Conservation (phyloP, 2,329 filamentous ascomycete species). For the Pseudocercospora eumusae region DNA sequence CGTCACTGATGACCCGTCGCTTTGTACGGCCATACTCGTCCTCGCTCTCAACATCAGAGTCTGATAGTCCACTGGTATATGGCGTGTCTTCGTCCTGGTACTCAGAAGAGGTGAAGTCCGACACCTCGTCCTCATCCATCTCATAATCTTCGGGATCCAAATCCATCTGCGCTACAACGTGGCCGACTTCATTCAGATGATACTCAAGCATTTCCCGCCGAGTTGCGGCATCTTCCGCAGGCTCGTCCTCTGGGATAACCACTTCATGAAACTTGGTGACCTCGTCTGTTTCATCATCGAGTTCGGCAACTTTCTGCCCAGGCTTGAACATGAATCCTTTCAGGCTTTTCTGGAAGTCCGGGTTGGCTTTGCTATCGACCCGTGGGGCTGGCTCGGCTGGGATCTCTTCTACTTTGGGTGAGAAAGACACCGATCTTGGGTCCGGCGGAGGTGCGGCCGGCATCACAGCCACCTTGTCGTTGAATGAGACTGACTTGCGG, state of each 20-base stretch:
- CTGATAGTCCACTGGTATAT: constrained; percentile 52
- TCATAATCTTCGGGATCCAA: constrained; percentile 67
- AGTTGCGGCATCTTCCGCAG: constrained; percentile 74
- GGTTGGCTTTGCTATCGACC: not conserved
- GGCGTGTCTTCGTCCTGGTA: constrained; percentile 44
- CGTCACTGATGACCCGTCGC: constrained; percentile 65
- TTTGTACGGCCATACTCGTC: constrained; percentile 76
- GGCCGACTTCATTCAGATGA: constrained; percentile 80
- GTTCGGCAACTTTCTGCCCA: constrained; percentile 46
- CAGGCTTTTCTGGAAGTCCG: constrained; percentile 33
- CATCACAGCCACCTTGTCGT: constrained; percentile 41
- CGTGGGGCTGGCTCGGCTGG: constrained; percentile 26
- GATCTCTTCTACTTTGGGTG: constrained; percentile 38
- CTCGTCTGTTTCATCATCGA: constrained; percentile 46
- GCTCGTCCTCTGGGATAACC: constrained; percentile 72
- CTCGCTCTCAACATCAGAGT: constrained; percentile 70
- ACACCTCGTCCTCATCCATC: constrained; percentile 44
- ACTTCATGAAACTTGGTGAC: constrained; percentile 45
- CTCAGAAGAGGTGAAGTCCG: constrained; percentile 33
- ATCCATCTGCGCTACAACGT: constrained; percentile 88
- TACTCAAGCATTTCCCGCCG: constrained; percentile 90
- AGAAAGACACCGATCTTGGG: constrained; percentile 38
- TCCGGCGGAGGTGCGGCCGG: constrained; percentile 40
- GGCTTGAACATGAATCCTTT: constrained; percentile 37
- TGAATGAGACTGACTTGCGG: constrained; percentile 40